Conservation (phyloP, 2,329 filamentous ascomycete genomes). For the Alternaria sp. region DNA sequence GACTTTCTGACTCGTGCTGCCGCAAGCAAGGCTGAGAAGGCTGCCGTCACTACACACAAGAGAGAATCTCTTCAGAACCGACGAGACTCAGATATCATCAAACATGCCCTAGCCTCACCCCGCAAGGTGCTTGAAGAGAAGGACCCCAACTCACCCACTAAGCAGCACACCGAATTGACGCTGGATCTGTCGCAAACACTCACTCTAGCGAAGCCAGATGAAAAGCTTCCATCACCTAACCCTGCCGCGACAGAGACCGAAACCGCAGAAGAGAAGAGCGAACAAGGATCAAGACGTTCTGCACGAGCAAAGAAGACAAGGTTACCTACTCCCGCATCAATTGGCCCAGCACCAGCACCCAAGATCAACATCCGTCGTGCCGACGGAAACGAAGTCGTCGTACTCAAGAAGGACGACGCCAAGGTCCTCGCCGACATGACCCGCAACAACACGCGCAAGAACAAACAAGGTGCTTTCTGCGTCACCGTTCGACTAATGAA, state of each 20-base stretch:
- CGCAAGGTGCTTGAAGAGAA: constrained; percentile 53
- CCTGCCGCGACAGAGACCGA: constrained; percentile 17
- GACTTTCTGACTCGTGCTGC: constrained; percentile 58
- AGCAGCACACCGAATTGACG: constrained; percentile 40
- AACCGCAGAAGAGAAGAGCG: constrained; percentile 18
- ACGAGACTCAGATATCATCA: constrained; percentile 55
- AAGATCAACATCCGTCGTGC: constrained; percentile 55
- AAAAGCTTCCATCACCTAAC: constrained; percentile 24
- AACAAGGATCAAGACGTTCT: constrained; percentile 39
- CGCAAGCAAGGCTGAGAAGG: constrained; percentile 52
- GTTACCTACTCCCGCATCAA: constrained; percentile 37
- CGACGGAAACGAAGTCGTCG: constrained; percentile 50
- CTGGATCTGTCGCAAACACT: constrained; percentile 41
- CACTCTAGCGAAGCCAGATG: constrained; percentile 25
- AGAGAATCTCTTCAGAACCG: constrained; percentile 54
- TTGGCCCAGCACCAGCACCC: constrained; percentile 33
- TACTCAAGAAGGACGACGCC: constrained; percentile 56
- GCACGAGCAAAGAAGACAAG: constrained; percentile 44
- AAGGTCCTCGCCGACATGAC: constrained; percentile 56
- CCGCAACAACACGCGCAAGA: constrained; percentile 57
- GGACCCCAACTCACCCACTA: constrained; percentile 57
- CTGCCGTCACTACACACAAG: constrained; percentile 40
- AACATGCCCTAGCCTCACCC: constrained; percentile 55
- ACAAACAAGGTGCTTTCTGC: constrained; percentile 55
- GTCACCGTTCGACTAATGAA: constrained; percentile 53